Evolutionary conservation across 2,329 filamentous ascomycete species (phyloP).

Genomic region (Aspergillus amoenus): DNA sequence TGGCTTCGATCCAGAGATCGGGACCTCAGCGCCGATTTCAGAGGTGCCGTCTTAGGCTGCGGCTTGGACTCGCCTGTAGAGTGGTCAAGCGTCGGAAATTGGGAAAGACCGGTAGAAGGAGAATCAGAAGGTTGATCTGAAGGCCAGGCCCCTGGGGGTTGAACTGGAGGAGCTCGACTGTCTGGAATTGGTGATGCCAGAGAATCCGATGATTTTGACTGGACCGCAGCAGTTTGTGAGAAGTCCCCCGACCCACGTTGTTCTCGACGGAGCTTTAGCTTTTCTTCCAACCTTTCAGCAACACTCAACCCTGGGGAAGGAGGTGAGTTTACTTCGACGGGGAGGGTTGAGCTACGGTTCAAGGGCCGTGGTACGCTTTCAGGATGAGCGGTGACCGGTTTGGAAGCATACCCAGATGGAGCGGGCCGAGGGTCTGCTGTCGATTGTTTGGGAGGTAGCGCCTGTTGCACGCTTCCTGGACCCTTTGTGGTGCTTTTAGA

Average conservation of each 20-base stretch:
- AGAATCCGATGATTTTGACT: not conserved
- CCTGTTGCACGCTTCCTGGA: slow-evolving; percentile 23
- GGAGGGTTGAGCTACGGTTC: not conserved
- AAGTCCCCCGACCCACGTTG: slow-evolving; percentile 19
- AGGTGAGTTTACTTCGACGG: slow-evolving; percentile 1
- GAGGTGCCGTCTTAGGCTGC: not conserved
- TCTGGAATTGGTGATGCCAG: not conserved
- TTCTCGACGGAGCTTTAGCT: slow-evolving; percentile 31
- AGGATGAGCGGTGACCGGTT: slow-evolving; percentile 15
- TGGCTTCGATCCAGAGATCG: slow-evolving; percentile 10
- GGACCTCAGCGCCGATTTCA: slow-evolving; percentile 8
- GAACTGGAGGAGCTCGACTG: not conserved
- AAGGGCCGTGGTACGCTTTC: not conserved
- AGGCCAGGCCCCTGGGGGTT: slow-evolving; percentile 3
- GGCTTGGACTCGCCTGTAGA: not conserved
- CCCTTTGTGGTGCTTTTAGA: slow-evolving; percentile 10
- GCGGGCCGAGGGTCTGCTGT: slow-evolving; percentile 11
- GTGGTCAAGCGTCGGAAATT: not conserved
- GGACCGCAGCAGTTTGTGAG: slow-evolving; percentile 8
- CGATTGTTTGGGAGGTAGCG: slow-evolving; percentile 7
- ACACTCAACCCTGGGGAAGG: slow-evolving; percentile 16
- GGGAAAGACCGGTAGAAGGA: not conserved
- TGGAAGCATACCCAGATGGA: slow-evolving; percentile 24
- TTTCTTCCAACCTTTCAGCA: slow-evolving; percentile 36
- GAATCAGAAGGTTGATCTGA: not conserved